Base-by-base conservation (phyloP, 208 protist species). In the Wallacemonas sp. region DNA sequence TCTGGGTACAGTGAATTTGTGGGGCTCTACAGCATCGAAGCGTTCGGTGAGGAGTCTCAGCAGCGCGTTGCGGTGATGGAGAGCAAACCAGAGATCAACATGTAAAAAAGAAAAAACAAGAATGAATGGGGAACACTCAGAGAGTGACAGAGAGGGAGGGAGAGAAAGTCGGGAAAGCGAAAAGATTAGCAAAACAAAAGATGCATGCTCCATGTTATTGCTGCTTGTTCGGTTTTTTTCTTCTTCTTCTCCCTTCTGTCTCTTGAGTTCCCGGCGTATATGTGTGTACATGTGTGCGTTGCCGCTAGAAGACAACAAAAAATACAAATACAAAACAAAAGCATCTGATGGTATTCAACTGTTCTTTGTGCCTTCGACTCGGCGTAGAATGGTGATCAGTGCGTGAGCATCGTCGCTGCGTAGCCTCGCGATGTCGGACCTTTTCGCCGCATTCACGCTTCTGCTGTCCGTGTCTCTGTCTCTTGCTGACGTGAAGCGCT, bases 1-100 rank as follows among this genome's bases (percentile, higher is more conserved):
- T 93, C 86, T 19, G 89, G 86, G 9, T 95, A 92, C 76, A 80
- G 64, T 49, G 80, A 95, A 32, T 95, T 95, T 63, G 89, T 91
- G 5, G 89, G 80, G 8, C 68, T 95, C 14, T 84, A 83, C 69
- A 68, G 70, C 38, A 64, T 93, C 1, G 83, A 86, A 2, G 85
- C 65, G 38, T 74, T 79, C 47, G 89, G 89, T 0, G 89, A 93
- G 76, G 88, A 95, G 54, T 91, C 88, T 14, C 78, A 86, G 79
- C 88, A 95, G 75, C 82, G 83, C n/a, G 76, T 95, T 21, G 88
- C 85, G 4, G 77, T 95, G 6, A 34, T 95, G 36, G 83, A 95
- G 62, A 89, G 79, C 48, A 79, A 78, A 27, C 81, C 85, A 2
- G 88, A 95, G 60, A 79, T 95, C 38, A 77, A 81, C n/a, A 78